A percentile compares a stretch with the other conserved stretches of the same genome.
Evolutionary conservation across 768 basidiomycete genomes (phyloP).

Genomic region (Mycena pura): DNA sequence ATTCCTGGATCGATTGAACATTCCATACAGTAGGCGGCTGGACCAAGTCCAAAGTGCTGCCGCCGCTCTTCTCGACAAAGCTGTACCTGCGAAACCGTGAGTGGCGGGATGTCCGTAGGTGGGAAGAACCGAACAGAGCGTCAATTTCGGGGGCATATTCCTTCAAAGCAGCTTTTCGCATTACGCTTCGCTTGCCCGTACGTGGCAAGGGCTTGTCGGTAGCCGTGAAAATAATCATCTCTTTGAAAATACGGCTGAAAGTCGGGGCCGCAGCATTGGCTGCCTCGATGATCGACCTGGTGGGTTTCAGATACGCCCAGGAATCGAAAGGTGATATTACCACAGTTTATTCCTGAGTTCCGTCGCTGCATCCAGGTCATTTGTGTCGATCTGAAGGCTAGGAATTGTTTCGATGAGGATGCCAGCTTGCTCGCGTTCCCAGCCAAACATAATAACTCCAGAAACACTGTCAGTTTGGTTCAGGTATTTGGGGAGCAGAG

Average conservation of each 20-base stretch:
- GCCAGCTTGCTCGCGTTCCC: constrained; percentile 39
- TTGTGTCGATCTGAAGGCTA: constrained; percentile 26
- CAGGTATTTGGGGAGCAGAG: background rate
- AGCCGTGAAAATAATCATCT: constrained; percentile 48
- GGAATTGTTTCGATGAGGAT: constrained; percentile 38
- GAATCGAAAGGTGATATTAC: constrained; percentile 14
- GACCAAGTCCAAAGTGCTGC: no score
- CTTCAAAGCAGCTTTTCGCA: constrained; percentile 40
- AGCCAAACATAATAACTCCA: constrained; percentile 42
- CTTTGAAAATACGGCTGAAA: constrained; percentile 45
- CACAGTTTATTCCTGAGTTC: constrained; percentile 41
- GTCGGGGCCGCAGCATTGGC: constrained; percentile 39
- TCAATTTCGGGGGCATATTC: constrained; percentile 47
- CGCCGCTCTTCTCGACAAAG: no score
- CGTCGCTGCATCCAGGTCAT: constrained; percentile 31
- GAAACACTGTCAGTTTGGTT: constrained; percentile 9
- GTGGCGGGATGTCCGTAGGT: no score
- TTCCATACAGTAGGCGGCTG: no score
- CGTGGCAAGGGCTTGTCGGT: constrained; percentile 40
- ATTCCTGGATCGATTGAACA: no score
- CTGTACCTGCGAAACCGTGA: no score
- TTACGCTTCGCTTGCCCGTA: constrained; percentile 47
- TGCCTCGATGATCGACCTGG: constrained; percentile 37
- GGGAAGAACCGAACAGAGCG: no score
- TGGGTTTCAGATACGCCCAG: background rate